Evolutionary conservation across 192 early-diverging fungal genomes (phyloP), one percentile per base, ranked within the genome.

Genomic region (Linnemannia exigua): DNA sequence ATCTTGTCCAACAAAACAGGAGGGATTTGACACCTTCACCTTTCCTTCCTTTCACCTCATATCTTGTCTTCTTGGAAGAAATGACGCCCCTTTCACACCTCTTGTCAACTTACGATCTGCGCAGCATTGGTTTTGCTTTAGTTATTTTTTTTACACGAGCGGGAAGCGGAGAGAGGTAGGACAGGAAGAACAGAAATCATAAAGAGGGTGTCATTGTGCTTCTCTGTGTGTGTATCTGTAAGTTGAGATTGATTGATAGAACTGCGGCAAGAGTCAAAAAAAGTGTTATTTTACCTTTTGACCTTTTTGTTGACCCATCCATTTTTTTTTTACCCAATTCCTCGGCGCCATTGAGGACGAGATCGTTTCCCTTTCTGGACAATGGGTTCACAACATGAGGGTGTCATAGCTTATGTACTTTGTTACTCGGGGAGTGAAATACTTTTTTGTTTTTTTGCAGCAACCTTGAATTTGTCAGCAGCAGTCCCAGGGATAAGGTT

Each of bases 1-100:
- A 37, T 76, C 54, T 37, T 76, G 51, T 66, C 51, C 74, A 46
- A 37, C 31, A 77, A 19, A 68, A 15, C 1, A 68, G 47, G 3
- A 47, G 46, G 47, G 44, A 68, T 69, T 76, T 69, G 61, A 68
- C 58, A 37, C 63, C 52, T 25, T 35, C 35, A 0, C 1, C 1
- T 8, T 5, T 12, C 44, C 66, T 19, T 36, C 22, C 33, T 36
- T 31, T 22, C 19, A 19, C 33, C 33, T 17, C 16, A 15, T 67
- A 17, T 67, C 33, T 35, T 67, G 15, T 19, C 31, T 28, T 22
- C 19, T 52, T 52, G 51, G 20, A 20, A 16, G 19, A 12, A 2
- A 50, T 50, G 11, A 50, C 47, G 47, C 50, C 50, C 9, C 51
- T 54, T 54, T 22, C 51, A 54, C 50, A 17, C 47, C 47, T n/a